Percentiles rank a stretch among this genome's conserved stretches.
Conservation (phyloP, 1,284 basidiomycete genomes). For the Fomitopsis betulina region DNA sequence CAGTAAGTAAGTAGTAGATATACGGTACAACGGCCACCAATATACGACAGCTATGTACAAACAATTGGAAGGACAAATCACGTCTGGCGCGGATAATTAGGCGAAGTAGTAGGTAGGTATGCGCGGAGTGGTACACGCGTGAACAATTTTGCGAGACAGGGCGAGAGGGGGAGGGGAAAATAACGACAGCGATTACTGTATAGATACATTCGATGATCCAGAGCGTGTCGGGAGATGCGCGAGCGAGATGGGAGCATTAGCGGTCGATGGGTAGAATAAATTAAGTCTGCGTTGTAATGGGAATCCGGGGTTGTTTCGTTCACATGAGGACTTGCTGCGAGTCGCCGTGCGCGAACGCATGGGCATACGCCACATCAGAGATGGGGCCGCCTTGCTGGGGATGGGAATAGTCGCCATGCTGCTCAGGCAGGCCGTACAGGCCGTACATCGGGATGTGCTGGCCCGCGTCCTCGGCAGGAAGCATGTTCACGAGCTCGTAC, state of each 20-base stretch:
- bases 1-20: constrained; percentile 7
- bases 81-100: constrained; percentile 19
- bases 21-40: constrained; percentile 5
- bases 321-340: constrained; percentile 18
- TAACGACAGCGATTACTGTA: constrained; percentile 7
- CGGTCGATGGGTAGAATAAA: constrained; percentile 1
- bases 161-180: neutral
- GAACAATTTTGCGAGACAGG: constrained; percentile 1
- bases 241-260: constrained; percentile 1
- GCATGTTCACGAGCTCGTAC: constrained; percentile 18
- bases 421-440: constrained; percentile 9
- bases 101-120: constrained; percentile 1
- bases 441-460: constrained; percentile 8
- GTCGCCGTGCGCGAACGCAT: constrained; percentile 6
- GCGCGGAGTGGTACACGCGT: neutral
- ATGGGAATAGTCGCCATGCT: constrained; percentile 6
- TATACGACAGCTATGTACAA: constrained; percentile 8
- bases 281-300: neutral
- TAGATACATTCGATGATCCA: constrained; percentile 6
- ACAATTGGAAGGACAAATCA: constrained; percentile 1
- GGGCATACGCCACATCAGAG: constrained; percentile 10
- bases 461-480: constrained; percentile 3
- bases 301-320: constrained; percentile 1
- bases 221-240: neutral
- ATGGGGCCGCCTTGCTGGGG: constrained; percentile 2